Conservation (phyloP, 345 rosid species). For the Crucihimalaya himalaica region DNA sequence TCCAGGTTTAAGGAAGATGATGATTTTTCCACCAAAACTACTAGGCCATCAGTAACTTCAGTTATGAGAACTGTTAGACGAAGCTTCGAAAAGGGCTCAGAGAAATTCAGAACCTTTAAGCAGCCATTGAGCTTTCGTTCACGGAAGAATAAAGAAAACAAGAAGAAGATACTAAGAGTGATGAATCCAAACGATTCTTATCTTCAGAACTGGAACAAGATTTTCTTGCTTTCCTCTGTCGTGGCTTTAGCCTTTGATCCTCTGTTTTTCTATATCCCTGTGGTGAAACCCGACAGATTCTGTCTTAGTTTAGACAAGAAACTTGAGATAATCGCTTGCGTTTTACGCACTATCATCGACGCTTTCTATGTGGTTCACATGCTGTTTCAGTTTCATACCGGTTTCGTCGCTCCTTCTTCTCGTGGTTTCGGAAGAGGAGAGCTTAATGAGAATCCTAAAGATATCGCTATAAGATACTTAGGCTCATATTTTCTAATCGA, state of each 20-base stretch:
- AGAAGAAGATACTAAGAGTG: conserved; percentile 34
- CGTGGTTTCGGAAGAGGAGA: conserved; percentile 49
- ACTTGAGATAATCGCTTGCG: conserved; percentile 33
- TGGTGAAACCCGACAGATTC: conserved; percentile 8
- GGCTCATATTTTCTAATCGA: conserved; percentile 36
- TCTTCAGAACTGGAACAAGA: conserved; percentile 46
- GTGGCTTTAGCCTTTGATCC: conserved; percentile 48
- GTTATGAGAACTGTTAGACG: conserved; percentile 42
- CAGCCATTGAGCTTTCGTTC: conserved; percentile 37
- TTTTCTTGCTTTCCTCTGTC: conserved; percentile 37
- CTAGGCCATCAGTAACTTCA: conserved; percentile 36
- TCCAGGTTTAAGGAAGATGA: conserved; percentile 48
- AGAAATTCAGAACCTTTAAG: conserved; percentile 51
- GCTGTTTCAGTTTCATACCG: conserved; percentile 42
- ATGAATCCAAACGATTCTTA: conserved; percentile 41
- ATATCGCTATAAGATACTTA: conserved; percentile 42
- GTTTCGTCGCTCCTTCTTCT: conserved; percentile 43
- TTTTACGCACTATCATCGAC: conserved; percentile 43
- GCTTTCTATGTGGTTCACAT: conserved; percentile 40
- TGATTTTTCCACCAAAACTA: conserved; percentile 29
- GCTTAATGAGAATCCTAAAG: conserved; percentile 21
- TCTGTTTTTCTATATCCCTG: conserved; percentile 44
- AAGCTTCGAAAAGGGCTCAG: conserved; percentile 48
- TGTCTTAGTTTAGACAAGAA: conserved; percentile 39
- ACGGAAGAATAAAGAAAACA: conserved; percentile 12